Evolutionary conservation across 2,329 filamentous ascomycete genomes (phyloP).

Genomic region (Clarireedia monteithiana): DNA sequence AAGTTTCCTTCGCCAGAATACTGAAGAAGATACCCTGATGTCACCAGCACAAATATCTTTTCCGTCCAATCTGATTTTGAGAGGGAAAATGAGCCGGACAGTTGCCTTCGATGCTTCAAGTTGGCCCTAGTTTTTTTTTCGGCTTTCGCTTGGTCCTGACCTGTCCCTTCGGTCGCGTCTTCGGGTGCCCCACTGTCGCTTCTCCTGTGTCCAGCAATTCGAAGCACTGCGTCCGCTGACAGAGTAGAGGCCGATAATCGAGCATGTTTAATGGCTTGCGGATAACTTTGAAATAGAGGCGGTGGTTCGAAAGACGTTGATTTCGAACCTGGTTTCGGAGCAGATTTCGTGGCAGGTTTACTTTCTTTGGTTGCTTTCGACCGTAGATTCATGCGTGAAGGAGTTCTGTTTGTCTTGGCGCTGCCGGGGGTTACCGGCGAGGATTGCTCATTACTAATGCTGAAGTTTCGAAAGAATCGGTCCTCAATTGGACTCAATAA

Average conservation of each 20-base stretch:
- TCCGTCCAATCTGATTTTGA: conserved; percentile 53
- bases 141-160: conserved; percentile 10
- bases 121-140: conserved; percentile 35
- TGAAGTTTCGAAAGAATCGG: conserved; percentile 10
- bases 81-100: conserved; percentile 28
- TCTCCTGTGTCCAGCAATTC: conserved; percentile 45
- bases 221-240: conserved; percentile 61
- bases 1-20: conserved; percentile 64
- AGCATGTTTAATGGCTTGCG: conserved; percentile 71
- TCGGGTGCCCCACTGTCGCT: conserved; percentile 36
- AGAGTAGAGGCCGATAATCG: conserved; percentile 59
- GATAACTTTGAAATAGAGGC: conserved; percentile 79
- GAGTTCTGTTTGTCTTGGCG: conserved; percentile 8
- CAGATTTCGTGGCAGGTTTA: conserved; percentile 15
- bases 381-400: conserved; percentile 21
- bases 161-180: conserved; percentile 17
- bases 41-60: conserved; percentile 64
- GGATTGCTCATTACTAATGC: conserved; percentile 4
- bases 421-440: conserved; percentile 14
- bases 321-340: conserved; percentile 15
- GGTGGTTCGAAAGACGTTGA: conserved; percentile 53
- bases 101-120: conserved; percentile 22
- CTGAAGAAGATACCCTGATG: conserved; percentile 66
- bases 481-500: conserved; percentile 14
- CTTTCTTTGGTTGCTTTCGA: conserved; percentile 18